These are phyloP conservation scores for Beauveria varroae DNA, from an alignment of 2,329 filamentous ascomycete species.

Conservation along the genomic window DNA sequence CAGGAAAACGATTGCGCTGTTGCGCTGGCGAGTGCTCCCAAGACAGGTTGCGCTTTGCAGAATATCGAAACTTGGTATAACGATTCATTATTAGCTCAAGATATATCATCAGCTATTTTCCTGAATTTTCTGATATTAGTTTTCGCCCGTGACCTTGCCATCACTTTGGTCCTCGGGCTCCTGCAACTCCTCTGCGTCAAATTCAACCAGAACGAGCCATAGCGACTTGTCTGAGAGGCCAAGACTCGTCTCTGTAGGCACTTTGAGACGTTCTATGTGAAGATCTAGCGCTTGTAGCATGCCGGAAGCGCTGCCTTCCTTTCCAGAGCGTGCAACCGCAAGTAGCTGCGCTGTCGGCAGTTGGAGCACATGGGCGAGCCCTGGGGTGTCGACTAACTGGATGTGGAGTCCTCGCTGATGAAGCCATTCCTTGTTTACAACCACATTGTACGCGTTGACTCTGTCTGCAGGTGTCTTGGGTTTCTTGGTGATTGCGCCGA, in stretches of 20 bases:
- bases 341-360: constrained; percentile 13
- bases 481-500: constrained; percentile 27
- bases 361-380: constrained; percentile 14
- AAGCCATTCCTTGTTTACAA: constrained; percentile 38
- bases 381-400: constrained; percentile 24
- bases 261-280: constrained; percentile 1
- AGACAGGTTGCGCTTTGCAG: too few relatives aligned
- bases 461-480: constrained; percentile 35
- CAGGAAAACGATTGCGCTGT: too few relatives aligned
- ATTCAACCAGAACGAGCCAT: constrained; percentile 7
- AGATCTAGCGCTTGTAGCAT: constrained; percentile 1
- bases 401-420: constrained; percentile 30
- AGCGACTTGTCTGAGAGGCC: constrained; percentile 9
- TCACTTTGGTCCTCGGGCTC: background rate
- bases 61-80: too few relatives aligned
- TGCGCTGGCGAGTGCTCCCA: too few relatives aligned
- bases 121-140: too few relatives aligned
- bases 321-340: constrained; percentile 4
- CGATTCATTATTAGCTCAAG: too few relatives aligned
- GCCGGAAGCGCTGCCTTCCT: constrained; percentile 9
- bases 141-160: too few relatives aligned
- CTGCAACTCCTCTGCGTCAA: background rate
- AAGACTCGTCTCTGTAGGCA: background rate
- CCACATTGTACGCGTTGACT: constrained; percentile 32
- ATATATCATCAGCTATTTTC: too few relatives aligned